Base-by-base conservation (phyloP, 2,329 filamentous ascomycete genomes). In the Xylaria sp. region DNA sequence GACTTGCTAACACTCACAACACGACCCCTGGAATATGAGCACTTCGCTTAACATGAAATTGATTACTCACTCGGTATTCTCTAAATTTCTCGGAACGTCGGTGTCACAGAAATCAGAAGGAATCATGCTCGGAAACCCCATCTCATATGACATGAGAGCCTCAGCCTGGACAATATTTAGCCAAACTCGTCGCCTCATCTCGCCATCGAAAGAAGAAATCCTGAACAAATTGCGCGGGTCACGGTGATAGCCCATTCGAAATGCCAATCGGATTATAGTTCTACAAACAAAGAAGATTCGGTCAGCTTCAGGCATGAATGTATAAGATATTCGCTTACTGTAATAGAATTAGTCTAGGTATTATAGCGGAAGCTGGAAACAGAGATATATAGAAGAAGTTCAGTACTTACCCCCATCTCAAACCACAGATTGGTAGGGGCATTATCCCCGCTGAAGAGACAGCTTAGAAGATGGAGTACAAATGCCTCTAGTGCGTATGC, bases 71-170 rank as follows among this genome's bases (percentile, higher is more conserved):
- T 83, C 81, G 1, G 76, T 70, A 65, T 83, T 76, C 1, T 78
- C 72, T 2, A 83, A 72, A 50, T 83, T 83, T 0, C 74, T 71
- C 3, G 81, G 81, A 17, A 78, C 72, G 11, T 72, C 61, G 0
- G 79, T 78, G 67, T 83, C 80, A 56, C 74, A 77, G 22, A 77
- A 73, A 7, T 78, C 73, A 3, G 75, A 73, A 11, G 73, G 71
- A 13, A 84, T 79, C 78, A 84, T 82, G n/a, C 81, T 81, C 1
- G 83, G 84, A 20, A 85, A 74, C 0, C 83, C 83, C 42, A 84
- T 76, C 61, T 84, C 81, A 47, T 83, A 83, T 0, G 81, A 83
- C 45, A 83, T 77, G 9, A 84, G 67, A 0, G 81, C 75, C 38
- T 85, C 83, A 3, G 84, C 70, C 69, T 82, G 81, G 49, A 76